Evolutionary conservation across 2,329 filamentous ascomycete genomes (phyloP).

Genomic region (Curvularia verruculosa): DNA sequence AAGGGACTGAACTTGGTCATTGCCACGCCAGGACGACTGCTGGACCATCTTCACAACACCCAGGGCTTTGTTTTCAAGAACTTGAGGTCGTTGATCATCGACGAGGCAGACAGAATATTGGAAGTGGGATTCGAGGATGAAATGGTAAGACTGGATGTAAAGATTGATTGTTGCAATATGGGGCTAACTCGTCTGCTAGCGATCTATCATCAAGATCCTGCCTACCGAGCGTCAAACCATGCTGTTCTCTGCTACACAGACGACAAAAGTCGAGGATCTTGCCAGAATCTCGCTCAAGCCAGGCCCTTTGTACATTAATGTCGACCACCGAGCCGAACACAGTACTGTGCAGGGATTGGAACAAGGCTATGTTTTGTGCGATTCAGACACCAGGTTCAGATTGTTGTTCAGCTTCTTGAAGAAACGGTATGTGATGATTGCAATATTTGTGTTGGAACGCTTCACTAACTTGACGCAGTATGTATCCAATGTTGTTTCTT

Average conservation of each 20-base stretch:
- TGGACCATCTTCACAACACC: constrained; percentile 94
- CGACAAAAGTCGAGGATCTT: constrained; percentile 96
- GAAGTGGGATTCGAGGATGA: constrained; percentile 99
- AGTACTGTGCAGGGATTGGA: constrained; percentile 93
- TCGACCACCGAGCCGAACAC: constrained; percentile 86
- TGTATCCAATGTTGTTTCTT: not conserved
- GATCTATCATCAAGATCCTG: constrained; percentile 92
- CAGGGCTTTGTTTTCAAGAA: constrained; percentile 91
- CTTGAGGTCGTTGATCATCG: constrained; percentile 87
- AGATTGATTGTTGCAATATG: not conserved
- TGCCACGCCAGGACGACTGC: constrained; percentile 86
- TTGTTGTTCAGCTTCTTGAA: constrained; percentile 94
- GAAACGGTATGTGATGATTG: constrained; percentile 55
- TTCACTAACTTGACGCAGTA: not conserved
- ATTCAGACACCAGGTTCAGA: constrained; percentile 91
- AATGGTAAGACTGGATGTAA: constrained; percentile 60
- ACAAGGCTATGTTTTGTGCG: constrained; percentile 93
- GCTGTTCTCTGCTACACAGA: constrained; percentile 98
- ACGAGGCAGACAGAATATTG: constrained; percentile 94
- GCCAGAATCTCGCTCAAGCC: constrained; percentile 90
- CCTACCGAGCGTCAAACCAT: constrained; percentile 82
- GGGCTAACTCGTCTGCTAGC: constrained; percentile 28
- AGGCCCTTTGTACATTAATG: constrained; percentile 95
- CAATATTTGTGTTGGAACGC: not conserved
- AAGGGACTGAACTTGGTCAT: constrained; percentile 96